Base-by-base conservation (phyloP, 768 basidiomycete species). In the Mycena galopus region DNA sequence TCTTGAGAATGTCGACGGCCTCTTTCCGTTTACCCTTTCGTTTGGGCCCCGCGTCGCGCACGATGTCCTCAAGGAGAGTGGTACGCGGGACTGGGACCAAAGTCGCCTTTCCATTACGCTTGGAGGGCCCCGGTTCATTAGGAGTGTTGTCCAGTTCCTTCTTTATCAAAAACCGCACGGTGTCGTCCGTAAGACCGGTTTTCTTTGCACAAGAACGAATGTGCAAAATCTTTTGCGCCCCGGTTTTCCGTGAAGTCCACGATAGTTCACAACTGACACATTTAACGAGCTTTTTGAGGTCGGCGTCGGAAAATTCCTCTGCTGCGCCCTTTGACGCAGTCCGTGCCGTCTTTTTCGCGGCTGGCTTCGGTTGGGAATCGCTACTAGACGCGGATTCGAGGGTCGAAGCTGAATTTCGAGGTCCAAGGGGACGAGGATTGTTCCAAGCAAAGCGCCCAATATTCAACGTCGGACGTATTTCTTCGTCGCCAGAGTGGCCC, bases 191-290 rank as follows among this genome's bases (percentile, higher is more conserved):
- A 50, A 92, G 80, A 5, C 79, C 82, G 25, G 84, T 83, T 79
- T 91, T 94, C 80, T 87, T 91, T 16, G 92, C 89, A 78, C 95
- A 96, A 8, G 84, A 82, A 59, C 85, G 85, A 47, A 96, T 88
- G 77, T 96, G 95, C 3, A 85, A 74, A 78, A 88, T 80, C 79
- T 96, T 96, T 76, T 92, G 89, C 21, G 81, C 73, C 14, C 82
- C 82, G 4, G 88, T 88, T 79, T 96, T 96, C 65, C 88, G 86
- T 16, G 88, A 82, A 4, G 93, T 95, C 94, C 94, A 96, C 1
- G 80, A 80, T 17, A 86, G 77, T 27, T 89, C 88, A 74, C 94
- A 95, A 42, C 87, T 85, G 53, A 94, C 84, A 75, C 94, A 95
- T 75, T 83, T 88, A 14, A 82, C 78, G 2, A 95, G 77, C 29